Evolutionary conservation across 192 early-diverging fungal genomes (phyloP).

Genomic region (Chytriomyces sp.): DNA sequence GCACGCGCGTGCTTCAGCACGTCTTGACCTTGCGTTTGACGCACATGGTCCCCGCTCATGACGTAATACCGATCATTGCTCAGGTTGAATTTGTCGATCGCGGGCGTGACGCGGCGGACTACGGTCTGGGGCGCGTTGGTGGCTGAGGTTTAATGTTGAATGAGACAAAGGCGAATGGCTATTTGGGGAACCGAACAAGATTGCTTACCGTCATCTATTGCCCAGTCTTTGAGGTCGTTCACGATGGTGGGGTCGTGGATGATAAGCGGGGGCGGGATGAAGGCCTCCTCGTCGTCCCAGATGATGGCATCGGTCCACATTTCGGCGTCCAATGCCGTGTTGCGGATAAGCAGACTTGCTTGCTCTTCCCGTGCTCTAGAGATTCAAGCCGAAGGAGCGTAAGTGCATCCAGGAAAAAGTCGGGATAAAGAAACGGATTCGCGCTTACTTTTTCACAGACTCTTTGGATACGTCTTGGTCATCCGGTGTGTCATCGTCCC

Average conservation of each 20-base stretch:
- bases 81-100: conserved; percentile 81
- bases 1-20: conserved; percentile 87
- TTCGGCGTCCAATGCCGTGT: conserved; percentile 66
- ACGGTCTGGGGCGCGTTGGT: not conserved
- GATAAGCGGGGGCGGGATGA: conserved; percentile 43
- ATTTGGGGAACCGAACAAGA: not conserved
- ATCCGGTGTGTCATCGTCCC: conserved; percentile 55
- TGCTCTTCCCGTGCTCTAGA: conserved; percentile 10
- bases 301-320: conserved; percentile 77
- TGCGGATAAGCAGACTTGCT: conserved; percentile 31
- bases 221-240: conserved; percentile 33
- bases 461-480: not conserved
- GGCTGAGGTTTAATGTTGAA: not conserved
- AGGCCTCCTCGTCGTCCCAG: conserved; percentile 71
- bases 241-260: conserved; percentile 78
- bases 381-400: not conserved
- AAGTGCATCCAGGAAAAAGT: not conserved
- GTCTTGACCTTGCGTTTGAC: conserved; percentile 85
- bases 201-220: not conserved
- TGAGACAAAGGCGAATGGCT: not conserved
- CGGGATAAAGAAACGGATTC: not conserved
- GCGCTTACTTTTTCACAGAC: not conserved
- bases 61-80: conserved; percentile 90
- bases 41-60: conserved; percentile 72
- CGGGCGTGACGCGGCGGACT: not conserved